phyloP scores from a whole-genome alignment of 371 early-diverging fungal species.

The Capniomyces stellatus region DNA sequence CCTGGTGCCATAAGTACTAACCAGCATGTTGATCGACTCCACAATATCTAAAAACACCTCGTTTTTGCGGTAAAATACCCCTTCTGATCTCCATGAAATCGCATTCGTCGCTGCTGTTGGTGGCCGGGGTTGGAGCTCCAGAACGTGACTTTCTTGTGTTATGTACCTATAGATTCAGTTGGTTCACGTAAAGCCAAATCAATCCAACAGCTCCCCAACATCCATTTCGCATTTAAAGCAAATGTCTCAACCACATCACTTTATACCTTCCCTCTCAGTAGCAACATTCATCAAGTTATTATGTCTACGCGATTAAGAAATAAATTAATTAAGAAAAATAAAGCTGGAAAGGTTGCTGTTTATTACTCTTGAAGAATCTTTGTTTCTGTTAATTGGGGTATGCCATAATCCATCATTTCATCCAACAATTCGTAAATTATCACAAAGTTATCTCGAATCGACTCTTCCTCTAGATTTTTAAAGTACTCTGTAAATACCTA shows the following conservation, averaged over 20 bases:
- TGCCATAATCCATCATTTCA: constrained; percentile 99
- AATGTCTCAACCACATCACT: too few species aligned
- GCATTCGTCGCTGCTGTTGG: constrained; percentile 97
- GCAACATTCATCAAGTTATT: too few species aligned
- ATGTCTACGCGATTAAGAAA: too few species aligned
- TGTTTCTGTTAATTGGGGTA: constrained; percentile 94
- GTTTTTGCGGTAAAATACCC: constrained; percentile 92
- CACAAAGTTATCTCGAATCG: constrained; percentile 87
- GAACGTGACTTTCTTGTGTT: constrained; percentile 89
- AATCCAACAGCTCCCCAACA: too few species aligned
- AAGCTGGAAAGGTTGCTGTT: constrained; percentile 13
- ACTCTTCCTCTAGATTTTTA: constrained; percentile 94
- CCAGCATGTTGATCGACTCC: constrained; percentile 91
- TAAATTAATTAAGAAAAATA: constrained; percentile 21
- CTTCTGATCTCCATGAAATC: constrained; percentile 95
- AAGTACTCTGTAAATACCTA: constrained; percentile 90
- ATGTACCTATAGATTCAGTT: constrained; percentile 44
- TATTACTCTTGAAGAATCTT: constrained; percentile 79
- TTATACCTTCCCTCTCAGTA: too few species aligned
- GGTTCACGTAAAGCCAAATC: too few species aligned
- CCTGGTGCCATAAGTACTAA: too few species aligned
- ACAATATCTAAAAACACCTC: constrained; percentile 96
- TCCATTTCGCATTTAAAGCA: too few species aligned
- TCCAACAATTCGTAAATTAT: constrained; percentile 94
- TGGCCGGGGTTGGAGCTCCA: constrained; percentile 69